Evolutionary conservation across 1,284 basidiomycete species (phyloP).

Genomic region (Exobasidium cylindrosporum): DNA sequence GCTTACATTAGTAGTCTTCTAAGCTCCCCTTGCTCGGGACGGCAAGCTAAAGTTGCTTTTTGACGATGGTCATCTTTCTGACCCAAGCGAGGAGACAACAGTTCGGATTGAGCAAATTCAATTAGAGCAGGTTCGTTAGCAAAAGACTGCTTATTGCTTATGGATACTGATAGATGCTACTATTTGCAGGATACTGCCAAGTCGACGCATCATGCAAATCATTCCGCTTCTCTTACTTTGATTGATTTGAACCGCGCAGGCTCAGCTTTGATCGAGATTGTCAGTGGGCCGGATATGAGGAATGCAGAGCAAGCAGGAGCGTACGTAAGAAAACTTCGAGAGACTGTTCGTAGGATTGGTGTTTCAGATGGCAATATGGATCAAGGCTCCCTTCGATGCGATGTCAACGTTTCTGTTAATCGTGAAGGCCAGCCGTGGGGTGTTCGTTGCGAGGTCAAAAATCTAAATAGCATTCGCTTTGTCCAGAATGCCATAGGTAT

Average conservation of each 20-base stretch:
- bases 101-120: constrained; percentile 91
- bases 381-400: constrained; percentile 72
- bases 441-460: constrained; percentile 94
- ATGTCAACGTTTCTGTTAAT: constrained; percentile 80
- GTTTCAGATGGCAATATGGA: constrained; percentile 98
- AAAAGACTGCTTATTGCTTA: background rate
- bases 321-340: constrained; percentile 82
- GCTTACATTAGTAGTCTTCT: constrained; percentile 35
- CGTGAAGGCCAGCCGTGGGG: constrained; percentile 64
- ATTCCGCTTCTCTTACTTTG: constrained; percentile 57
- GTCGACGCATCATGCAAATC: constrained; percentile 62
- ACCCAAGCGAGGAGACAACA: constrained; percentile 56
- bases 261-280: constrained; percentile 87
- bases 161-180: background rate
- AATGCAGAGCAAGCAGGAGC: constrained; percentile 86
- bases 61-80: constrained; percentile 46
- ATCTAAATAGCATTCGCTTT: constrained; percentile 86
- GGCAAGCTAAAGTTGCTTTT: constrained; percentile 64
- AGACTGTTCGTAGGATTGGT: constrained; percentile 75
- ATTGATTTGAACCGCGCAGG: constrained; percentile 92
- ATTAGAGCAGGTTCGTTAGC: constrained; percentile 67
- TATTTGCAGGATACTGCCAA: constrained; percentile 87
- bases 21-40: constrained; percentile 72
- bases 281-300: constrained; percentile 86
- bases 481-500: constrained; percentile 81